A percentile compares a stretch with the other conserved stretches of the same genome.
These are phyloP conservation scores for Venturiaceae sp. DNA, from an alignment of 2,329 filamentous ascomycete species.

Conservation along the genomic window DNA sequence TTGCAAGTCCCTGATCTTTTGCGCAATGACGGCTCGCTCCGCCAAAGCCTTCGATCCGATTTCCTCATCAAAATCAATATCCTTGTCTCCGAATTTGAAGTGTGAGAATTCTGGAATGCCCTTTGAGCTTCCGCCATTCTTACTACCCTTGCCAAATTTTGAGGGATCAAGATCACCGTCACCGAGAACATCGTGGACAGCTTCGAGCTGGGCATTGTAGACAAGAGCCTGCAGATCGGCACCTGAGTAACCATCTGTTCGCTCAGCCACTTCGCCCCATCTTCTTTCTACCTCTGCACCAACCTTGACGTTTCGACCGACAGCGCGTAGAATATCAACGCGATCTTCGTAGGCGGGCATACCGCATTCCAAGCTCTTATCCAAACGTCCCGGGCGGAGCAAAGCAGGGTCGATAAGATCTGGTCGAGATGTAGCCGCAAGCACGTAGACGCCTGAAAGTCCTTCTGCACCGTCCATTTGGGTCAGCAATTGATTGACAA, in stretches of 20 bases:
- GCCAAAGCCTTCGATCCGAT: conserved; percentile 47
- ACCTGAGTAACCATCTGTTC: conserved; percentile 84
- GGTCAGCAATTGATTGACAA: conserved; percentile 95
- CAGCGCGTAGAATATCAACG: conserved; percentile 75
- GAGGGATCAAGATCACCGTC: conserved; percentile 38
- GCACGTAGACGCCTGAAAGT: conserved; percentile 85
- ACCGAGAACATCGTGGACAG: conserved; percentile 84
- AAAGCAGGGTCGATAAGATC: conserved; percentile 94
- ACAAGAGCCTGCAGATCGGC: conserved; percentile 91
- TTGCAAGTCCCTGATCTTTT: conserved; percentile 77
- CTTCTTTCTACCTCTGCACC: conserved; percentile 39
- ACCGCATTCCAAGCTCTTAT: conserved; percentile 88
- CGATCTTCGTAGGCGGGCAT: conserved; percentile 74
- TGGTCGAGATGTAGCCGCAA: conserved; percentile 86
- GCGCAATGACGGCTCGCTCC: conserved; percentile 66
- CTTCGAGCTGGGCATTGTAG: conserved; percentile 93
- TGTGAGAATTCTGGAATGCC: conserved; percentile 47
- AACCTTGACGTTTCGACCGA: conserved; percentile 52
- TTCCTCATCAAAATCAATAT: conserved; percentile 24
- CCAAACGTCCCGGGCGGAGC: conserved; percentile 79
- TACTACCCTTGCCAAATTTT: conserved; percentile 19
- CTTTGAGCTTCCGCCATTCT: not conserved
- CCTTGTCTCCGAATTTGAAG: conserved; percentile 64
- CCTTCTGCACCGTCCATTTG: conserved; percentile 99
- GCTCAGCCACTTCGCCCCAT: conserved; percentile 48